A percentile compares a stretch with the other conserved stretches of the same genome.
Evolutionary conservation across 1,139 yeast genomes (phyloP).

Genomic region (Lipomyces yarrowii): DNA sequence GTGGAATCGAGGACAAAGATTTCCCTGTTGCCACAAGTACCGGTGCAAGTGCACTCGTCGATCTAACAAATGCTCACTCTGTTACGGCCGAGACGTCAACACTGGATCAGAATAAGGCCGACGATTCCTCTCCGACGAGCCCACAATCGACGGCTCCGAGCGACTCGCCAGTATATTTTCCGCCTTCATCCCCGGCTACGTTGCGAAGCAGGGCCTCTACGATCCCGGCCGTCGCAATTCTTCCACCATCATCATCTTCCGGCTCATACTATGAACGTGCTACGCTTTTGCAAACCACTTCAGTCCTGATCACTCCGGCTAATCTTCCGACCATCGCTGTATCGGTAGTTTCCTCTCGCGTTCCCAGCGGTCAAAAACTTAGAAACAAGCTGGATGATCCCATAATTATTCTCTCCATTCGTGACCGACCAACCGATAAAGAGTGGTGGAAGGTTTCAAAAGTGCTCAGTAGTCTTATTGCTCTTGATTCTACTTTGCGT

Average conservation of each 20-base stretch:
- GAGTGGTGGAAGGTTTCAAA: constrained; percentile 77
- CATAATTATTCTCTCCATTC: constrained; percentile 59
- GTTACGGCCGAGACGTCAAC: not conserved
- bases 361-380: constrained; percentile 40
- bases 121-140: not conserved
- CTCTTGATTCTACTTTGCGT: constrained; percentile 60
- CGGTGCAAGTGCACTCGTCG: not conserved
- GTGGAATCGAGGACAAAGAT: constrained; percentile 5
- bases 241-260: constrained; percentile 10
- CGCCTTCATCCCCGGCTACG: constrained; percentile 20
- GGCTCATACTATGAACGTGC: constrained; percentile 18
- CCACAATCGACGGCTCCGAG: constrained; percentile 6
- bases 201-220: constrained; percentile 13
- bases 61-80: not conserved
- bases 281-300: constrained; percentile 13
- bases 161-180: constrained; percentile 23
- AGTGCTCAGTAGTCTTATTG: constrained; percentile 55
- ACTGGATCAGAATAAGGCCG: not conserved
- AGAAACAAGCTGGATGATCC: constrained; percentile 54
- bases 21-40: constrained; percentile 4
- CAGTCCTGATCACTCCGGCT: constrained; percentile 48
- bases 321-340: constrained; percentile 66
- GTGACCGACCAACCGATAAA: constrained; percentile 59
- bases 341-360: constrained; percentile 59
- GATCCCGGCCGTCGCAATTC: constrained; percentile 12